phyloP scores from a whole-genome alignment of 495 filamentous ascomycete genomes.

The Xylaria longipes region DNA sequence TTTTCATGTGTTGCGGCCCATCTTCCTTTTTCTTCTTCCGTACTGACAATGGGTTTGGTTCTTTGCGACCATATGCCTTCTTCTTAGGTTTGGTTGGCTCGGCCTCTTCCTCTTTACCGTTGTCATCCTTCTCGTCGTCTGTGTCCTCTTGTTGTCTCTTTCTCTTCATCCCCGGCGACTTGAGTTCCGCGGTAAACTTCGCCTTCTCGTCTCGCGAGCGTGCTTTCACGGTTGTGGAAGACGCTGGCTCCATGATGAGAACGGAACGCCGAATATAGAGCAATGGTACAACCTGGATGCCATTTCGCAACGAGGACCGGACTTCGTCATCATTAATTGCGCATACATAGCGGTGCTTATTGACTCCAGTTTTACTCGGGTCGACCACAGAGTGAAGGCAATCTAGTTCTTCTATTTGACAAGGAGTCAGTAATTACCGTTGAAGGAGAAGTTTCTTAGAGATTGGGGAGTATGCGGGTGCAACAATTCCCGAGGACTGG shows the following conservation, averaged over 20 bases:
- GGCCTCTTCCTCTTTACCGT: constrained; percentile 34
- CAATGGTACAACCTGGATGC: constrained; percentile 73
- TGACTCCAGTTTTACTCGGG: constrained; percentile 69
- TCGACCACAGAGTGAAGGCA: constrained; percentile 83
- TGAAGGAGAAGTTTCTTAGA: neutral
- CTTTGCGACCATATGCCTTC: constrained; percentile 72
- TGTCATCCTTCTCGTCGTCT: constrained; percentile 38
- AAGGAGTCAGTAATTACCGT: neutral
- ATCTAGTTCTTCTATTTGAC: constrained; percentile 59
- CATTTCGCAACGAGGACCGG: constrained; percentile 56
- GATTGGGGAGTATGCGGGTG: neutral
- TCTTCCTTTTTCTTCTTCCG: constrained; percentile 82
- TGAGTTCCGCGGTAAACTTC: constrained; percentile 78
- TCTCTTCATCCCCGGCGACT: constrained; percentile 55
- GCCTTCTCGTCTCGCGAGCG: constrained; percentile 71
- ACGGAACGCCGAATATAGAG: constrained; percentile 84
- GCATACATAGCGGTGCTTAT: constrained; percentile 91
- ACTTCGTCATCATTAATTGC: constrained; percentile 73
- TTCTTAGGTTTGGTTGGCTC: constrained; percentile 48
- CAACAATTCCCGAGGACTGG: neutral
- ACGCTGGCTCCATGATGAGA: constrained; percentile 84
- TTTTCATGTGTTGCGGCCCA: constrained; percentile 29
- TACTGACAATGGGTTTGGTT: constrained; percentile 86
- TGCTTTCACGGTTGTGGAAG: constrained; percentile 63
- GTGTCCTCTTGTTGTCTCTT: constrained; percentile 59